A percentile compares a stretch with the other conserved stretches of the same genome.
phyloP scores from a whole-genome alignment of 768 basidiomycete genomes.

The Leucosporidium yakuticum region DNA sequence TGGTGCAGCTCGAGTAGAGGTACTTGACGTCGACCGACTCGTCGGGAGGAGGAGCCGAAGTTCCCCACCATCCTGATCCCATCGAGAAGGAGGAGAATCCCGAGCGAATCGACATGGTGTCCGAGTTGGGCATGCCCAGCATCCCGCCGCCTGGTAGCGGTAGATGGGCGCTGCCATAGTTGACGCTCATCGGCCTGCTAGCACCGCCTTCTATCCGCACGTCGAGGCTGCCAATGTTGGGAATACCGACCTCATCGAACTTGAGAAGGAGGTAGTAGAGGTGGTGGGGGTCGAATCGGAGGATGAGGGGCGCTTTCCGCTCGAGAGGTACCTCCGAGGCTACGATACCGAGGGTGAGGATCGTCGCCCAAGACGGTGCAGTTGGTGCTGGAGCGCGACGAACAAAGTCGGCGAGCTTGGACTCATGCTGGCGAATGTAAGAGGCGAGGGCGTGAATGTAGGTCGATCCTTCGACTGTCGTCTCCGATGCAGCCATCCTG shows the following conservation, averaged over 20 bases:
- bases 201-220: slow-evolving; percentile 65
- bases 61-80: slow-evolving; percentile 67
- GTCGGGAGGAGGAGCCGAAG: slow-evolving; percentile 1
- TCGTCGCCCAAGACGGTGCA: slow-evolving; percentile 26
- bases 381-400: neutral
- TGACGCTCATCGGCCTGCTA: slow-evolving; percentile 64
- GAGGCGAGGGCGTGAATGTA: slow-evolving; percentile 11
- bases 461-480: neutral
- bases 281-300: slow-evolving; percentile 69
- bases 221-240: slow-evolving; percentile 69
- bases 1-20: slow-evolving; percentile 84
- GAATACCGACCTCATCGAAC: slow-evolving; percentile 70
- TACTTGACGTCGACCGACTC: slow-evolving; percentile 69
- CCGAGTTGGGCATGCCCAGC: slow-evolving; percentile 13
- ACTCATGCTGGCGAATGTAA: slow-evolving; percentile 4
- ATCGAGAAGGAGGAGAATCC: slow-evolving; percentile 66
- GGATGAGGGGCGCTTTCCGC: slow-evolving; percentile 50
- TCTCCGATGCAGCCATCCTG: no score
- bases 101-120: slow-evolving; percentile 11
- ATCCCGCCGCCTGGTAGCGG: slow-evolving; percentile 5
- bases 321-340: slow-evolving; percentile 12
- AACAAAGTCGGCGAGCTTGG: slow-evolving; percentile 9
- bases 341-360: slow-evolving; percentile 31
- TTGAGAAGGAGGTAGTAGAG: slow-evolving; percentile 84
- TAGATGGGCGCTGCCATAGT: slow-evolving; percentile 49